Conservation (phyloP, 2,329 filamentous ascomycete genomes). For the Pyrenophora seminiperda region DNA sequence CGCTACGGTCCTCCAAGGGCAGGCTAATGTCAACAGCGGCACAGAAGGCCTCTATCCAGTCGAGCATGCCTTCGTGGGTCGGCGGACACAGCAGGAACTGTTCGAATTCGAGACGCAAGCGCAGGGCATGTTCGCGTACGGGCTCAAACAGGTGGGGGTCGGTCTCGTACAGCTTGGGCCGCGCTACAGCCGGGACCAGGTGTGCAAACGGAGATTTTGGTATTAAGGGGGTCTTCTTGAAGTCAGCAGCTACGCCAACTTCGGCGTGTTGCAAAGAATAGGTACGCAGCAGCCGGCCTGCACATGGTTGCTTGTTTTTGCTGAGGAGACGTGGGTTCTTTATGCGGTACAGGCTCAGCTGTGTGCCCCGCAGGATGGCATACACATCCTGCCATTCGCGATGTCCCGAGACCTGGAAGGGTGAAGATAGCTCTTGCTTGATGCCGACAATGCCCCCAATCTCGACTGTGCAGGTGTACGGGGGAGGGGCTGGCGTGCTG, state of each 20-base stretch:
- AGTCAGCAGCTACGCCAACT: constrained; percentile 74
- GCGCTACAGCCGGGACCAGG: constrained; percentile 50
- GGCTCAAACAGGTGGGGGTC: constrained; percentile 55
- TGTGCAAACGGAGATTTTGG: constrained; percentile 54
- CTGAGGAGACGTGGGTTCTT: constrained; percentile 58
- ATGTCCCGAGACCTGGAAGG: constrained; percentile 65
- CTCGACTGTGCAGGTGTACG: constrained; percentile 46
- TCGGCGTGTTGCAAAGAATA: constrained; percentile 78
- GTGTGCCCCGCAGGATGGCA: constrained; percentile 69
- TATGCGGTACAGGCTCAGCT: constrained; percentile 67
- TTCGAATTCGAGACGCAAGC: constrained; percentile 73
- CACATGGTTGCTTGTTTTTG: constrained; percentile 57
- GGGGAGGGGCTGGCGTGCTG: constrained; percentile 33
- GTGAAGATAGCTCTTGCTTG: constrained; percentile 70
- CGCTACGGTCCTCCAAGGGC: constrained; percentile 69
- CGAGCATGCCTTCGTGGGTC: constrained; percentile 68
- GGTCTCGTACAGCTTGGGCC: constrained; percentile 50
- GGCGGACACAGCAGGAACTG: constrained; percentile 73
- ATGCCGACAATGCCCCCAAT: constrained; percentile 50
- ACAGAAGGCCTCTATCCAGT: constrained; percentile 69
- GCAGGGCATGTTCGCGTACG: constrained; percentile 65
- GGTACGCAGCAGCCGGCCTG: constrained; percentile 66
- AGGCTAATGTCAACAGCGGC: constrained; percentile 75
- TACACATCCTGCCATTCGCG: constrained; percentile 69
- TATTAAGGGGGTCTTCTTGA: constrained; percentile 61